These are phyloP conservation scores for Peniophora sp. DNA, from an alignment of 1,284 basidiomycete species.

Conservation along the genomic window DNA sequence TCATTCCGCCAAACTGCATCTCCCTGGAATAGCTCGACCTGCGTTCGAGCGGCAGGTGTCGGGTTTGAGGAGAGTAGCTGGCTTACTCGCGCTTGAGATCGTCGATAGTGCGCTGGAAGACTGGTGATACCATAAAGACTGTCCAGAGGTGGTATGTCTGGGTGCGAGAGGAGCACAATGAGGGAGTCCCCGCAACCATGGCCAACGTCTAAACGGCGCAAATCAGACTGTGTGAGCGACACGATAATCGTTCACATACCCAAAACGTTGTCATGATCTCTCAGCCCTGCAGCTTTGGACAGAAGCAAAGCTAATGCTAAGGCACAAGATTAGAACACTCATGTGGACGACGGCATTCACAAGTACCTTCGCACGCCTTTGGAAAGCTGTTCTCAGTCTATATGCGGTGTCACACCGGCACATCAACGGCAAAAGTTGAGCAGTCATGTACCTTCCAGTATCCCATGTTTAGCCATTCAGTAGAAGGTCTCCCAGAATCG, in stretches of 20 bases:
- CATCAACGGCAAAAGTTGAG: neutral
- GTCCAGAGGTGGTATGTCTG: slow-evolving; percentile 37
- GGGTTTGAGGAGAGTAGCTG: slow-evolving; percentile 4
- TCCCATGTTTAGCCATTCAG: slow-evolving; percentile 67
- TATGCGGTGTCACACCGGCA: neutral
- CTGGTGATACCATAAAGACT: slow-evolving; percentile 56
- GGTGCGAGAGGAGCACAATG: slow-evolving; percentile 36
- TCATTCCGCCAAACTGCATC: slow-evolving; percentile 40
- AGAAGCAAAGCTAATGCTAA: slow-evolving; percentile 51
- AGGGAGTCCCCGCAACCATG: slow-evolving; percentile 69
- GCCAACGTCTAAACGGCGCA: slow-evolving; percentile 39
- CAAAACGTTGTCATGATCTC: slow-evolving; percentile 36
- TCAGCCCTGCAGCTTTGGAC: slow-evolving; percentile 33
- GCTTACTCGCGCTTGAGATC: slow-evolving; percentile 38
- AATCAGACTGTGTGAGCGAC: neutral
- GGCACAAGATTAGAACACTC: neutral
- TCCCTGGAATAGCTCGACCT: slow-evolving; percentile 30
- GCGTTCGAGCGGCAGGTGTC: slow-evolving; percentile 6
- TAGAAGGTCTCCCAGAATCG: slow-evolving; percentile 27
- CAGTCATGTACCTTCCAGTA: slow-evolving; percentile 44
- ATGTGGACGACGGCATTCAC: neutral
- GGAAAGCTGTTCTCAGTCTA: slow-evolving; percentile 47
- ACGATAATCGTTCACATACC: slow-evolving; percentile 27
- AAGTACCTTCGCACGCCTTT: slow-evolving; percentile 50
- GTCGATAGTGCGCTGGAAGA: slow-evolving; percentile 38